phyloP scores from a whole-genome alignment of 2,329 filamentous ascomycete species.

The Nothopassalora personata region DNA sequence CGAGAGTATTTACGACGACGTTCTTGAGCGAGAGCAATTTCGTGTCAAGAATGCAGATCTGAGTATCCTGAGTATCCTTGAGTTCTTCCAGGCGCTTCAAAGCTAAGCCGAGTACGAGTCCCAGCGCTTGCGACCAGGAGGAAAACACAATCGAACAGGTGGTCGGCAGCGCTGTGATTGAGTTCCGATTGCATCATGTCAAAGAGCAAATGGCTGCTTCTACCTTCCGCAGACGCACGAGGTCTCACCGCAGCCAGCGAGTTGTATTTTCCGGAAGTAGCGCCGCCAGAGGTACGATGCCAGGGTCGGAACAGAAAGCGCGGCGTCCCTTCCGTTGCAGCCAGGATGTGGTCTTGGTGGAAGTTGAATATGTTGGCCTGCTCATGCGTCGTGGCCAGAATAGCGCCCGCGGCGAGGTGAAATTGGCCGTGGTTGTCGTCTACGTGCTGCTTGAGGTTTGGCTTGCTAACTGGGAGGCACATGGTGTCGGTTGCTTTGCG shows the following conservation, averaged over 20 bases:
- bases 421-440: neutral
- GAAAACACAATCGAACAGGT: neutral
- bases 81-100: neutral
- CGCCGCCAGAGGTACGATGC: neutral
- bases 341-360: neutral
- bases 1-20: neutral
- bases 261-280: neutral
- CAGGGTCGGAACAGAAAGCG: neutral
- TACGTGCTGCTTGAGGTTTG: neutral
- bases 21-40: neutral
- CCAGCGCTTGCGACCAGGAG: neutral
- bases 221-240: neutral
- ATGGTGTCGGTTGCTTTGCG: neutral
- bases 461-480: neutral
- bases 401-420: neutral
- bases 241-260: neutral
- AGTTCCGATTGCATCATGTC: neutral
- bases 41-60: neutral
- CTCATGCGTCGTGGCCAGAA: neutral
- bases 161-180: neutral
- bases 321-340: neutral
- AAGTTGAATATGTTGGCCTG: neutral
- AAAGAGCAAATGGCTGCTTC: neutral
- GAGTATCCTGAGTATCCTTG: neutral
- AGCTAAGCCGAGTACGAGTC: neutral